Percentiles rank a stretch among this genome's conserved stretches.
phyloP scores from a whole-genome alignment of 2,329 filamentous ascomycete genomes.

The Calonectria honghensis region DNA sequence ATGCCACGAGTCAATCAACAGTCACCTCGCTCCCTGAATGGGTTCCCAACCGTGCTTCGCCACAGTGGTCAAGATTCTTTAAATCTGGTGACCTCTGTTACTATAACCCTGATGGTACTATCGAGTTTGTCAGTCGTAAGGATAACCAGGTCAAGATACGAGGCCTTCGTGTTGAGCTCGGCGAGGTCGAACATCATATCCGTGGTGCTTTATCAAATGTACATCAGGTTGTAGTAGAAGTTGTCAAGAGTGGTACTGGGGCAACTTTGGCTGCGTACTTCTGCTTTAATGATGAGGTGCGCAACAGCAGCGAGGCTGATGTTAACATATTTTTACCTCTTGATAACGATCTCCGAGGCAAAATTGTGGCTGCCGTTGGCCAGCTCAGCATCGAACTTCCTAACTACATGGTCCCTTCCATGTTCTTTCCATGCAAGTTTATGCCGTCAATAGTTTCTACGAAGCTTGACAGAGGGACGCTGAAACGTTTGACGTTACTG shows the following conservation, averaged over 20 bases:
- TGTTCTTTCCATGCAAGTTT: constrained; percentile 10
- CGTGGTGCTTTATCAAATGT: not conserved
- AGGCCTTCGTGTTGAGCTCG: constrained; percentile 64
- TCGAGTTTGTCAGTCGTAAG: constrained; percentile 47
- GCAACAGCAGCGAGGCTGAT: not conserved
- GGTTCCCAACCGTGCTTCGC: not conserved
- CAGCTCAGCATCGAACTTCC: not conserved
- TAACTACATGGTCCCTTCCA: constrained; percentile 11
- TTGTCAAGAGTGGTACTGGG: not conserved
- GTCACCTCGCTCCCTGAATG: constrained; percentile 49
- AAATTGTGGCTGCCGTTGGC: not conserved
- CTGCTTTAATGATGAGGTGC: not conserved
- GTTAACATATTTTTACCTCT: not conserved
- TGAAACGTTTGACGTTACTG: not conserved
- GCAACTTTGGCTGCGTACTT: not conserved
- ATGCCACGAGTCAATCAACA: constrained; percentile 51
- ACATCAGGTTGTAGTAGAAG: constrained; percentile 6
- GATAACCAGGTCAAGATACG: constrained; percentile 74
- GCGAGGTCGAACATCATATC: constrained; percentile 24
- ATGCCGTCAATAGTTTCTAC: not conserved
- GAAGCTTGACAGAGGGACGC: constrained; percentile 36
- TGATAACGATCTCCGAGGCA: not conserved
- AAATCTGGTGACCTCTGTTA: constrained; percentile 20
- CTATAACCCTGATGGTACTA: constrained; percentile 5
- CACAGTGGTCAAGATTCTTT: constrained; percentile 1